A percentile compares a stretch with the other conserved stretches of the same genome.
phyloP scores from a whole-genome alignment of 2,329 filamentous ascomycete species.

The Venturiaceae sp. region DNA sequence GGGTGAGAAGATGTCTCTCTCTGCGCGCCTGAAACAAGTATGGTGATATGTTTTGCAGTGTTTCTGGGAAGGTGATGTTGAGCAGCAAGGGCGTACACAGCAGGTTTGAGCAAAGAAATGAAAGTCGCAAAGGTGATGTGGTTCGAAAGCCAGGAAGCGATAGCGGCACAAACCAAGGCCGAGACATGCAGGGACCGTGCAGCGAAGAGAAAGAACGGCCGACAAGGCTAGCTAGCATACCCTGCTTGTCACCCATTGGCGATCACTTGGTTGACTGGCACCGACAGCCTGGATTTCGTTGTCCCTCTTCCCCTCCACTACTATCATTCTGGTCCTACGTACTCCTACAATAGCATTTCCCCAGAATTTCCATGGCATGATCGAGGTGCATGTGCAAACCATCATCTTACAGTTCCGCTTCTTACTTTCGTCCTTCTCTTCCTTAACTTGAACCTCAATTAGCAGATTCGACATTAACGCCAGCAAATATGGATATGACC shows the following conservation, averaged over 20 bases:
- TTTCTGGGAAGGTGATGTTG: not conserved
- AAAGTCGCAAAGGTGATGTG: no score
- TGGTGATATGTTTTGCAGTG: not conserved
- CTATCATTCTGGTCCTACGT: not conserved
- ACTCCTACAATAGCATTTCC: not conserved
- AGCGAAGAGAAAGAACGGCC: not conserved
- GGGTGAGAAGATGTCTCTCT: not conserved
- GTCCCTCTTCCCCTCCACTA: not conserved
- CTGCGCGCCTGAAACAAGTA: not conserved
- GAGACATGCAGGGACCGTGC: not conserved
- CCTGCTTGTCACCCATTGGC: no score
- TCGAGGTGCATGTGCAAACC: not conserved
- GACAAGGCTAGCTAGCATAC: not conserved
- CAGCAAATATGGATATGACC: conserved; percentile 18
- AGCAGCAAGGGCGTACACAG: no score
- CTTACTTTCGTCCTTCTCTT: no score
- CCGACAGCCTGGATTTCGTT: not conserved
- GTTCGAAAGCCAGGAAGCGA: not conserved
- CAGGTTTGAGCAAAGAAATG: no score
- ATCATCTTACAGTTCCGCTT: not conserved
- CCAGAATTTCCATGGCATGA: not conserved
- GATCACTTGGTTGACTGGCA: no score
- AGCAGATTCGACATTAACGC: conserved; percentile 13
- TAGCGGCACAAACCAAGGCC: not conserved
- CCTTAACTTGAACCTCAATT: not conserved